Conservation (phyloP, 2,329 filamentous ascomycete genomes). For the Byssothecium circinans region DNA sequence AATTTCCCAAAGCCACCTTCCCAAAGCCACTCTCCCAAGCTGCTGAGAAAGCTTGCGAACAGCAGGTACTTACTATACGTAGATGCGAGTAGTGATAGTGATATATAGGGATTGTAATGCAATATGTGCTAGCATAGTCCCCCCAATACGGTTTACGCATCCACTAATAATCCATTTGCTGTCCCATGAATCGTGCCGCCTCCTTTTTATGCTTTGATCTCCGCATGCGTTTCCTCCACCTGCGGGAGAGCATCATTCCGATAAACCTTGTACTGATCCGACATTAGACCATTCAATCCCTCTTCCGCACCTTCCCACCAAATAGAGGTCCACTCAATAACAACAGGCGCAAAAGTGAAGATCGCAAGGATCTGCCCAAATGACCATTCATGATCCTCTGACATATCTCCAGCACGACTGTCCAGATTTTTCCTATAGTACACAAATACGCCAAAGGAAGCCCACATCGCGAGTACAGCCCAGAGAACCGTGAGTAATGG, state of each 20-base stretch:
- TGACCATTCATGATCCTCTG: conserved; percentile 12
- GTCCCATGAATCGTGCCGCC: not conserved
- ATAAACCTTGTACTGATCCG: conserved; percentile 1
- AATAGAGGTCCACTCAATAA: conserved; percentile 8
- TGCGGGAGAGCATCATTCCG: not conserved
- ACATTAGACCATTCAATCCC: conserved; percentile 6
- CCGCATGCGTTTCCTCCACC: not conserved
- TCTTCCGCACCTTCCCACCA: conserved; percentile 5
- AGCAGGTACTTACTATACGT: too few relatives aligned
- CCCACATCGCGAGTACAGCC: conserved; percentile 7
- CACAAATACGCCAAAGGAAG: conserved; percentile 1
- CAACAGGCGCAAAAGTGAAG: conserved; percentile 7
- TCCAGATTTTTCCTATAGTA: conserved; percentile 1
- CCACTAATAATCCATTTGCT: not conserved
- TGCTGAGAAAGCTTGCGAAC: too few relatives aligned
- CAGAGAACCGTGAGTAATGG: not conserved
- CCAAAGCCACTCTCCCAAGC: too few relatives aligned
- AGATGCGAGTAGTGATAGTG: too few relatives aligned
- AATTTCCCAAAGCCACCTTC: too few relatives aligned
- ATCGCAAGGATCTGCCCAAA: conserved; percentile 14
- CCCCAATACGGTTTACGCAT: too few relatives aligned
- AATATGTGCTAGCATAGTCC: too few relatives aligned
- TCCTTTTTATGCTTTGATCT: not conserved
- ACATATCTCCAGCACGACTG: conserved; percentile 1
- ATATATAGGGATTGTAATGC: too few relatives aligned